These are phyloP conservation scores for Talaromyces funiculosus DNA, from an alignment of 2,329 filamentous ascomycete genomes.

Conservation along the genomic window DNA sequence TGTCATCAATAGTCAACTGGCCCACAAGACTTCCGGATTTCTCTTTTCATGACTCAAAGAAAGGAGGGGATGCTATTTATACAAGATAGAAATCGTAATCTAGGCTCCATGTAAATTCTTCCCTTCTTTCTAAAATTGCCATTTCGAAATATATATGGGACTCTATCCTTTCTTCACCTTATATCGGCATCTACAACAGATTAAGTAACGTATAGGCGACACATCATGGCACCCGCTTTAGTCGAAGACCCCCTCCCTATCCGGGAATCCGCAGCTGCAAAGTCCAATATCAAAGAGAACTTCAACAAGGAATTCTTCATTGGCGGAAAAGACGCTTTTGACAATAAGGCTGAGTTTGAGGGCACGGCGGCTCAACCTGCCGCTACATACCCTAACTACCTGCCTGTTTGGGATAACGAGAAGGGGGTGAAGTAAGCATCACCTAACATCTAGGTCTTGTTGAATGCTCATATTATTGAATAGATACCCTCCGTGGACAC, in stretches of 20 bases:
- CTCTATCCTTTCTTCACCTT: background rate
- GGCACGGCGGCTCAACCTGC: constrained; percentile 50
- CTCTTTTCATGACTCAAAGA: background rate
- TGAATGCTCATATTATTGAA: background rate
- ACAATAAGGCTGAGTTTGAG: constrained; percentile 49
- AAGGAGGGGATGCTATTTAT: background rate
- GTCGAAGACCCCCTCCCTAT: constrained; percentile 27
- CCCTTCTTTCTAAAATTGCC: background rate
- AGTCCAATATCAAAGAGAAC: constrained; percentile 27
- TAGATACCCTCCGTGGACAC: constrained; percentile 57
- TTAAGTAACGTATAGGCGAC: background rate
- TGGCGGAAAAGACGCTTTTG: constrained; percentile 28
- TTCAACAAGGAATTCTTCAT: constrained; percentile 33
- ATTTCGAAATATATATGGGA: background rate
- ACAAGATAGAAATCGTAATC: background rate
- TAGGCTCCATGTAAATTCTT: background rate
- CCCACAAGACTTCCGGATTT: background rate
- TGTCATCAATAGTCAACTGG: background rate
- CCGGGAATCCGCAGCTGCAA: constrained; percentile 21
- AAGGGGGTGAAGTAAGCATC: constrained; percentile 25
- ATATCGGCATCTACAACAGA: background rate
- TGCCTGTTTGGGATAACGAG: constrained; percentile 64
- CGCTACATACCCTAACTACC: constrained; percentile 64
- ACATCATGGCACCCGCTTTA: constrained; percentile 29
- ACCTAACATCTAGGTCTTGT: background rate